Evolutionary conservation across 1,284 basidiomycete genomes (phyloP).

Genomic region (Phellinidium pouzarii): DNA sequence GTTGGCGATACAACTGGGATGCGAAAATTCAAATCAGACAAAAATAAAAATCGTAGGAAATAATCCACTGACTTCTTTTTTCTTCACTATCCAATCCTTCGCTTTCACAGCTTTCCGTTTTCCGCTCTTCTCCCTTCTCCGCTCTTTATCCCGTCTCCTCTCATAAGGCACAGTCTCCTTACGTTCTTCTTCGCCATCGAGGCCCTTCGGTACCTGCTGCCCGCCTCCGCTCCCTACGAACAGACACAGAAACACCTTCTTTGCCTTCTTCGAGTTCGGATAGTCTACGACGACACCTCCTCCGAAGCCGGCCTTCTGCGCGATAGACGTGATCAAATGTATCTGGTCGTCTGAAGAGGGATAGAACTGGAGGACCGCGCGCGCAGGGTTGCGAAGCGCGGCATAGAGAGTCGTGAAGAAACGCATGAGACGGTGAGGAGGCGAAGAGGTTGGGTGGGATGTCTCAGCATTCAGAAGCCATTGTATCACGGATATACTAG

Average conservation of each 20-base stretch:
- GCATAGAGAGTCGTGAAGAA: constrained; percentile 98
- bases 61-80: constrained; percentile 59
- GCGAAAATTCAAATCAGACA: neutral
- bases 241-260: constrained; percentile 87
- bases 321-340: constrained; percentile 88
- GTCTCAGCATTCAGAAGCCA: constrained; percentile 99
- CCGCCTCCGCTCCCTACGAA: constrained; percentile 74
- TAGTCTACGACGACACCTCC: constrained; percentile 97
- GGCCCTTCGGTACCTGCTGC: constrained; percentile 64
- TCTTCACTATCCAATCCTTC: constrained; percentile 76
- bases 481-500: constrained; percentile 94
- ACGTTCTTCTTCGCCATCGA: constrained; percentile 51
- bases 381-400: constrained; percentile 83
- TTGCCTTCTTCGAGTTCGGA: constrained; percentile 91
- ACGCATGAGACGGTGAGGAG: constrained; percentile 82
- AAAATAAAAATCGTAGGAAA: neutral
- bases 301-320: constrained; percentile 93
- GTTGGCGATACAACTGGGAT: constrained; percentile 65
- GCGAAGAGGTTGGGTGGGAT: constrained; percentile 83
- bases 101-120: constrained; percentile 66
- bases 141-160: constrained; percentile 57
- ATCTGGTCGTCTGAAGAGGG: constrained; percentile 94
- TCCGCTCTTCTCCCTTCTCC: constrained; percentile 42
- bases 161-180: constrained; percentile 59
- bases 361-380: constrained; percentile 95